Conservation (phyloP, 1,284 basidiomycete genomes). For the Malassezia nana region DNA sequence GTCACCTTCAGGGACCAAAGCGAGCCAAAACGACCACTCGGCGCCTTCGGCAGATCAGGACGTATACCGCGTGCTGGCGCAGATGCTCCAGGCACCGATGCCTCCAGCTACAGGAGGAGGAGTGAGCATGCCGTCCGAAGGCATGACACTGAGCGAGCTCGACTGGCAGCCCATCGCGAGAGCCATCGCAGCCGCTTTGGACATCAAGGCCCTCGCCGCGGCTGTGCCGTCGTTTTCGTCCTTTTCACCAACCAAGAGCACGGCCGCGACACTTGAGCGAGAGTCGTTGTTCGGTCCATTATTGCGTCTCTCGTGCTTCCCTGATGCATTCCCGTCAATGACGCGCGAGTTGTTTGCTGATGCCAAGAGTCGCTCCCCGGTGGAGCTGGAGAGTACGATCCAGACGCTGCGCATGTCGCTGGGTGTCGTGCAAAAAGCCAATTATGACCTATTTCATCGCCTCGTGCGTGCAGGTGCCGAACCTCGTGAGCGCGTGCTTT, state of each 20-base stretch:
- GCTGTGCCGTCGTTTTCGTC: constrained; percentile 55
- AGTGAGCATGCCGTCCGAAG: too few species aligned
- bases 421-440: constrained; percentile 55
- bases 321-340: constrained; percentile 35
- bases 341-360: constrained; percentile 31
- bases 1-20: constrained; percentile 30
- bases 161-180: constrained; percentile 76
- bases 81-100: constrained; percentile 14
- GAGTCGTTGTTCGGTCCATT: constrained; percentile 40
- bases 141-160: constrained; percentile 49
- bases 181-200: constrained; percentile 69
- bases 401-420: constrained; percentile 34
- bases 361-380: constrained; percentile 22
- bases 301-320: constrained; percentile 35
- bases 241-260: constrained; percentile 60
- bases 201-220: constrained; percentile 70
- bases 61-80: constrained; percentile 6
- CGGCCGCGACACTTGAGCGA: constrained; percentile 51
- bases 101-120: too few species aligned
- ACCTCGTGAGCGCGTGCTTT: constrained; percentile 71
- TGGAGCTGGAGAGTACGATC: constrained; percentile 31
- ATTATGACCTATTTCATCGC: constrained; percentile 81
- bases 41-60: not conserved
- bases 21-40: not conserved
- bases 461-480: constrained; percentile 72